A percentile compares a stretch with the other conserved stretches of the same genome.
Conservation (phyloP, 2,329 filamentous ascomycete species). For the Fusarium xyrophilum region DNA sequence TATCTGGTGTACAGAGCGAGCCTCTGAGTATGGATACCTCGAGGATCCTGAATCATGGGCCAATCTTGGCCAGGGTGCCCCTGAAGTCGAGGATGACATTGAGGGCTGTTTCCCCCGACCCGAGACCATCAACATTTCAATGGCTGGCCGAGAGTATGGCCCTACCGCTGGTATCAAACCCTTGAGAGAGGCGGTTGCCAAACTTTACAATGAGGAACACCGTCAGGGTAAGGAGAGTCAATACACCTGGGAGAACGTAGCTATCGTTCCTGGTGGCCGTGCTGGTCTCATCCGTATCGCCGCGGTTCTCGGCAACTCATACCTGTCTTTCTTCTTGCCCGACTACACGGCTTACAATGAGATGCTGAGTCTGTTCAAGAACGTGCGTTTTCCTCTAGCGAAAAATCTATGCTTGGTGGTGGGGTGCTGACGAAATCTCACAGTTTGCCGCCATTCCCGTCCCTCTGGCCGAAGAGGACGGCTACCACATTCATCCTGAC, state of each 20-base stretch:
- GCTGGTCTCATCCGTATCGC: constrained; percentile 94
- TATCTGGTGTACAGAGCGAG: constrained; percentile 89
- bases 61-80: constrained; percentile 92
- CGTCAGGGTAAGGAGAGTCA: constrained; percentile 84
- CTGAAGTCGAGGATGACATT: constrained; percentile 93
- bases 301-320: constrained; percentile 89
- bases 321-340: constrained; percentile 91
- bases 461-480: constrained; percentile 82
- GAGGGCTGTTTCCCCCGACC: constrained; percentile 87
- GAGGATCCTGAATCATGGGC: constrained; percentile 87
- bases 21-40: constrained; percentile 84
- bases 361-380: constrained; percentile 94
- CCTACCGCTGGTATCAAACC: constrained; percentile 94
- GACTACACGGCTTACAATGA: constrained; percentile 98
- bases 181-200: constrained; percentile 85
- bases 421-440: neutral
- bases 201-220: constrained; percentile 92
- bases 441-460: constrained; percentile 82
- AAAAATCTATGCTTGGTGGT: neutral
- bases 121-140: constrained; percentile 76
- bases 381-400: constrained; percentile 50
- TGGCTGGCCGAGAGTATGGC: constrained; percentile 85
- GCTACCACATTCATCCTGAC: constrained; percentile 91
- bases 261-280: constrained; percentile 91
- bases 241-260: constrained; percentile 98